Evolutionary conservation across 345 rosid genomes (phyloP), one percentile per base, ranked within the genome.

Genomic region (Mercurialis annua): DNA sequence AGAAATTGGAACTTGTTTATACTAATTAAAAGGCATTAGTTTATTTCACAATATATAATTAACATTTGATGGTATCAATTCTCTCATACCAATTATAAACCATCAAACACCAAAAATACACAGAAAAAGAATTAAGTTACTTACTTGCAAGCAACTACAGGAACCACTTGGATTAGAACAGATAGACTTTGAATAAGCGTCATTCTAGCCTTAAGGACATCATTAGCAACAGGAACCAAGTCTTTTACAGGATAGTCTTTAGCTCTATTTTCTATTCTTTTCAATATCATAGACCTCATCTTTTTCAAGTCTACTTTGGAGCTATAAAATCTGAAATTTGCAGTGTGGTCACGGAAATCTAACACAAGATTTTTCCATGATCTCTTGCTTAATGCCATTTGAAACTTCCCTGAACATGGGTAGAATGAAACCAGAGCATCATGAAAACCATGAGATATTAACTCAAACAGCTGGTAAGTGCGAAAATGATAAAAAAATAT

Each of bases 131-230:
- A 18, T 0, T 18, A n/a, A 46, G 10, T 15, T 21, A 65, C 86
- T 80, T 70, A 90, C 99, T 86, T 91, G 92, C 99, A 94, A 9
- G 88, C 78, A 47, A 81, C 57, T 31, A 86, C 76, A 3, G 92
- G 92, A 60, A 89, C 55, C 20, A 71, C 42, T 77, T 81, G 81
- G 46, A 86, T 81, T 49, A 91, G 94, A 2, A 70, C 68, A 1
- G 91, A 78, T 43, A 94, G 81, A 2, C 90, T 89, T 66, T 70
- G 85, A 57, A 77, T 56, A 50, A 94, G 87, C 40, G 75, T 24
- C 66, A 58, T 48, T 80, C 95, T 81, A 29, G 87, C 83, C 40
- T 59, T 50, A 46, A 91, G 87, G 33, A 91, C 86, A 55, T 87
- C 89, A 56, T 76, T 47, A 7, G 97, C 97, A 12, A 91, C 81